Percentiles rank a stretch among this genome's conserved stretches.
phyloP scores from a whole-genome alignment of 1,284 basidiomycete species.

The Trichosporon faecale region DNA sequence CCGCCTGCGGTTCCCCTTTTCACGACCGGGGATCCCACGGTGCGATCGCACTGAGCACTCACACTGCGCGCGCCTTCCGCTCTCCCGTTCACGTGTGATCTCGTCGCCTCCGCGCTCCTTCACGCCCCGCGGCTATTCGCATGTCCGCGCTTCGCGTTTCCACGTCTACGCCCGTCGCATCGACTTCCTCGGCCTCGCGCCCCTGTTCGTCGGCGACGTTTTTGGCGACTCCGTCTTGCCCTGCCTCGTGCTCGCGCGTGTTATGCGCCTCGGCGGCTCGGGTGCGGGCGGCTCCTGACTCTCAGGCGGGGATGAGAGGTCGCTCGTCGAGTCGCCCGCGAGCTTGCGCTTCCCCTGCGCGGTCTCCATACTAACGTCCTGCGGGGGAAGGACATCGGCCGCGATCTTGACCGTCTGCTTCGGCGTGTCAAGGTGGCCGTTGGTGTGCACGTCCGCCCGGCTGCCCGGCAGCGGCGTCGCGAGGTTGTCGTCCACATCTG shows the following conservation, averaged over 20 bases:
- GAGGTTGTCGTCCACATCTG: background rate
- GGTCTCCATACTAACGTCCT: background rate
- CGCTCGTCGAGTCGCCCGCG: constrained; percentile 2
- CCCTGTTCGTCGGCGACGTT: background rate
- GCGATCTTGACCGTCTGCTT: background rate
- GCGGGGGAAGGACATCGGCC: background rate
- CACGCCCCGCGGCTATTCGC: too few species aligned
- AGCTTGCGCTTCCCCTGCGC: background rate
- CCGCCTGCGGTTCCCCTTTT: too few species aligned
- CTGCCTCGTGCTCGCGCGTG: background rate
- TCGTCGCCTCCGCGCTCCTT: too few species aligned
- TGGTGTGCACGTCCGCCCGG: background rate
- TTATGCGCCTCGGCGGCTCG: background rate
- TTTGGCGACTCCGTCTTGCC: constrained; percentile 1
- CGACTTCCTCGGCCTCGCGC: background rate
- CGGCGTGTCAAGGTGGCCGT: background rate
- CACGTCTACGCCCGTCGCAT: background rate
- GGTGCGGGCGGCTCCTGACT: background rate
- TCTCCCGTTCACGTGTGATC: too few species aligned
- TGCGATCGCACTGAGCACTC: too few species aligned
- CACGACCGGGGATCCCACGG: too few species aligned
- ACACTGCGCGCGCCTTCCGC: too few species aligned
- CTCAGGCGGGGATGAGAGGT: background rate
- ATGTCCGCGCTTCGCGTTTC: background rate
- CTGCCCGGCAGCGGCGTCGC: background rate